Evolutionary conservation across 345 rosid genomes (phyloP).

Genomic region (Brassica incana): DNA sequence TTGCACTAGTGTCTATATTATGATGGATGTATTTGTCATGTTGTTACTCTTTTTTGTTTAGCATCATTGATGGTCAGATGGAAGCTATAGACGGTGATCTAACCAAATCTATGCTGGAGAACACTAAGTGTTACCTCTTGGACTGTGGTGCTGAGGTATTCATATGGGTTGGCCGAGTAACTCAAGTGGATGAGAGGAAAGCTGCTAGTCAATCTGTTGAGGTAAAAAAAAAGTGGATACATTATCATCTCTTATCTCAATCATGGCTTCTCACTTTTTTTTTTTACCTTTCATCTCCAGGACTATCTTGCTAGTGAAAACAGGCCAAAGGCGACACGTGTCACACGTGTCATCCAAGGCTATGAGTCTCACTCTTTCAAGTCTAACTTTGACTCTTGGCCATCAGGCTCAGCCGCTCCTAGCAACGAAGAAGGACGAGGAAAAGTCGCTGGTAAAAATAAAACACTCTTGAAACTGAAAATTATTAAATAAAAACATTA

Average conservation of each 20-base stretch:
- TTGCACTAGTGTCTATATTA: neutral
- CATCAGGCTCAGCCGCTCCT: conserved; percentile 76
- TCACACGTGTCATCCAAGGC: conserved; percentile 88
- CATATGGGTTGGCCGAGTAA: conserved; percentile 96
- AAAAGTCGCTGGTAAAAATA: conserved; percentile 81
- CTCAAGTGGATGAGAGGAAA: conserved; percentile 98
- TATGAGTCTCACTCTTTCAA: conserved; percentile 90
- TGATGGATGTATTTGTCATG: conserved; percentile 21
- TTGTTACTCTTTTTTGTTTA: conserved; percentile 34
- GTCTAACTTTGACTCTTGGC: conserved; percentile 94
- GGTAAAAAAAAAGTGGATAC: conserved; percentile 48
- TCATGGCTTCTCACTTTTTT: conserved; percentile 32
- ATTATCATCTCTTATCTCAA: neutral
- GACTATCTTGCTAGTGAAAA: conserved; percentile 68
- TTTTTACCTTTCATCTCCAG: conserved; percentile 47
- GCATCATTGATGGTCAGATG: conserved; percentile 65
- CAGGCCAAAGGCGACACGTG: conserved; percentile 78
- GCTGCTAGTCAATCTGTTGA: conserved; percentile 79
- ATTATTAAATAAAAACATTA: neutral
- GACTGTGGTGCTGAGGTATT: conserved; percentile 89
- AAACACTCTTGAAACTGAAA: conserved; percentile 9
- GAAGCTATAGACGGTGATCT: conserved; percentile 71
- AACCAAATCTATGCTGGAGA: conserved; percentile 78
- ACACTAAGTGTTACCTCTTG: conserved; percentile 77
- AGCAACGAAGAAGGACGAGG: conserved; percentile 96